phyloP scores from a whole-genome alignment of 1,284 basidiomycete genomes.

The Fomitopsis schrenkii region DNA sequence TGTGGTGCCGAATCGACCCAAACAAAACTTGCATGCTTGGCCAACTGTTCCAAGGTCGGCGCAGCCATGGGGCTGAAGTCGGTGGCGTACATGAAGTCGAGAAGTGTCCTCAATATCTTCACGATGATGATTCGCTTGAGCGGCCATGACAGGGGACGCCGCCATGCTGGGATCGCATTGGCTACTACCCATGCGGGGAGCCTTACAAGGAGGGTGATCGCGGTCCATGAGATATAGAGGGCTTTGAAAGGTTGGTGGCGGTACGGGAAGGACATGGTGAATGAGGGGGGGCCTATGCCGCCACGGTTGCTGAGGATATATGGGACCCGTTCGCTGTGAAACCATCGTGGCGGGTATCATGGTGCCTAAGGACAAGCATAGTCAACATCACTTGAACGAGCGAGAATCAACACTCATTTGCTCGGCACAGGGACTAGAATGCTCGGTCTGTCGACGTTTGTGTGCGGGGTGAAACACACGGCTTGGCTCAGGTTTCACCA shows the following conservation, averaged over 20 bases:
- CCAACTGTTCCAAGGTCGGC: constrained; percentile 3
- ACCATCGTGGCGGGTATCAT: too few relatives aligned
- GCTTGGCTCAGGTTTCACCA: too few relatives aligned
- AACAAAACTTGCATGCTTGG: background rate
- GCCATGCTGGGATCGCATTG: constrained; percentile 4
- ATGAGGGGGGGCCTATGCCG: too few relatives aligned
- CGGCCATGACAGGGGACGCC: constrained; percentile 11
- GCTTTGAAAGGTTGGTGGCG: background rate
- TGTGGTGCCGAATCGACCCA: constrained; percentile 14
- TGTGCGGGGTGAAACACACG: too few relatives aligned
- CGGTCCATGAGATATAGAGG: background rate
- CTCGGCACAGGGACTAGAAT: too few relatives aligned
- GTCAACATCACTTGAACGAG: too few relatives aligned
- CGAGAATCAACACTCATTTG: too few relatives aligned
- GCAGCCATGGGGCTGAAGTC: background rate
- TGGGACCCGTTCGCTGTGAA: too few relatives aligned
- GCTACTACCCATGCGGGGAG: constrained; percentile 13
- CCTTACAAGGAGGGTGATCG: constrained; percentile 8
- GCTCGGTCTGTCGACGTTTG: too few relatives aligned
- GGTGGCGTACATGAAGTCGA: constrained; percentile 1
- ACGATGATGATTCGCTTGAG: constrained; percentile 13
- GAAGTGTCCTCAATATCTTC: constrained; percentile 3
- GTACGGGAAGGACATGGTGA: background rate
- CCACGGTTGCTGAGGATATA: background rate
- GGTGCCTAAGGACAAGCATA: too few relatives aligned